A percentile compares a stretch with the other conserved stretches of the same genome.
phyloP scores from a whole-genome alignment of 2,329 filamentous ascomycete genomes.

The Microcyclosporella mali region DNA sequence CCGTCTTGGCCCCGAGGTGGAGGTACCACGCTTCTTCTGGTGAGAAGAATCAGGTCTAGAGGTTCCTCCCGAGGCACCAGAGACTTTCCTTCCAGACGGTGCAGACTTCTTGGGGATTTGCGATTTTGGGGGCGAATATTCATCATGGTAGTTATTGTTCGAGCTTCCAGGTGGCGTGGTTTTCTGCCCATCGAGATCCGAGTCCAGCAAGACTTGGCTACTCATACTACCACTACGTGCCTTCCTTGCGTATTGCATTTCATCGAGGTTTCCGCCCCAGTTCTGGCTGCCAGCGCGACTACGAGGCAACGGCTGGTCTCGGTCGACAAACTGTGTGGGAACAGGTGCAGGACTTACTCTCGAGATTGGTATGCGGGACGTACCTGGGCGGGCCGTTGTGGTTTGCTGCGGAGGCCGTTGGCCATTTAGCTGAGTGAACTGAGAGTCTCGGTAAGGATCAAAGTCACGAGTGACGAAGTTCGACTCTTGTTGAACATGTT shows the following conservation, averaged over 20 bases:
- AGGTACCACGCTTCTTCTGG: conserved; percentile 7
- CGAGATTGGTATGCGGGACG: conserved; percentile 80
- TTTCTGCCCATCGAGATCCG: conserved; percentile 36
- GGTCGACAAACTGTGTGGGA: conserved; percentile 63
- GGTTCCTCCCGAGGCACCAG: conserved; percentile 6
- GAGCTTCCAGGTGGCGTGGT: conserved; percentile 33
- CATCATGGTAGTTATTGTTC: conserved; percentile 17
- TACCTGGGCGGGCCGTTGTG: conserved; percentile 38
- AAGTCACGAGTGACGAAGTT: conserved; percentile 36
- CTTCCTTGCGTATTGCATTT: conserved; percentile 43
- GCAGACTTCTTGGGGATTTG: conserved; percentile 34
- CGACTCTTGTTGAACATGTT: conserved; percentile 14
- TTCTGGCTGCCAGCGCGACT: conserved; percentile 51
- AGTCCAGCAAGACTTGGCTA: conserved; percentile 48
- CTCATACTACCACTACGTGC: conserved; percentile 60
- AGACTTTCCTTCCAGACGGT: conserved; percentile 22
- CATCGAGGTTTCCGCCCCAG: conserved; percentile 50
- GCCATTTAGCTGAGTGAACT: conserved; percentile 49
- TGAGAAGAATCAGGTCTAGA: conserved; percentile 17
- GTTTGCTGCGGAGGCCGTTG: conserved; percentile 41
- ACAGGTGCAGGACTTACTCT: conserved; percentile 74
- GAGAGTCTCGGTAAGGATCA: conserved; percentile 53
- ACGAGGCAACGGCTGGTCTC: conserved; percentile 62
- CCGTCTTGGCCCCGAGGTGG: conserved; percentile 10
- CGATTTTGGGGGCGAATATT: conserved; percentile 35